Percentiles rank a stretch among this genome's conserved stretches.
These are phyloP conservation scores for Pachyrhizus erosus DNA, from an alignment of 306 rosid genomes.

Conservation along the genomic window DNA sequence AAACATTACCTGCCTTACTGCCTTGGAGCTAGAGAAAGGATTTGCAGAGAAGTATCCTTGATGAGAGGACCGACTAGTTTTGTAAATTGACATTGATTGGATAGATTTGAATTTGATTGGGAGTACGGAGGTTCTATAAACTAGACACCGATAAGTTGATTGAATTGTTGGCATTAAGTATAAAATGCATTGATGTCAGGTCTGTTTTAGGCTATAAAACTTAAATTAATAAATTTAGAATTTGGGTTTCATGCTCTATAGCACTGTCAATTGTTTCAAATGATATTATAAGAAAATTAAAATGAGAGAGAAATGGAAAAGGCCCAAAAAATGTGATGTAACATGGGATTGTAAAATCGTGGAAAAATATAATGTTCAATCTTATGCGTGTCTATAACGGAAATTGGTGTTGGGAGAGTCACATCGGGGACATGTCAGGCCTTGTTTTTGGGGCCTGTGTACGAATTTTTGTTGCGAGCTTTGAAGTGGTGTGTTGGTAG, in stretches of 20 bases:
- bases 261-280: background rate
- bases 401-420: slow-evolving; percentile 88
- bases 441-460: slow-evolving; percentile 54
- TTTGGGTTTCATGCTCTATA: background rate
- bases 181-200: background rate
- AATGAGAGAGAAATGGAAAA: background rate
- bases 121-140: background rate
- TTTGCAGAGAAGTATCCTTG: background rate
- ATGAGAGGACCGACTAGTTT: background rate
- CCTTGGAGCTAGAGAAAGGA: background rate
- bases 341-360: background rate
- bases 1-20: background rate
- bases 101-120: background rate
- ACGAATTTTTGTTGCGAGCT: slow-evolving; percentile 35
- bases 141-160: background rate
- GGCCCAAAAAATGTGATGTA: background rate
- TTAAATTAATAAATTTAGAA: background rate
- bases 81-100: background rate
- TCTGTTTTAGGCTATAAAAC: background rate
- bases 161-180: background rate
- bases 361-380: background rate
- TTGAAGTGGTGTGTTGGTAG: slow-evolving; percentile 30
- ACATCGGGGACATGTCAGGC: slow-evolving; percentile 74
- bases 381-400: slow-evolving; percentile 57
- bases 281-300: background rate